Evolutionary conservation across 148 eudicot genomes (phyloP).

Genomic region (Pharnaceum exiguum): DNA sequence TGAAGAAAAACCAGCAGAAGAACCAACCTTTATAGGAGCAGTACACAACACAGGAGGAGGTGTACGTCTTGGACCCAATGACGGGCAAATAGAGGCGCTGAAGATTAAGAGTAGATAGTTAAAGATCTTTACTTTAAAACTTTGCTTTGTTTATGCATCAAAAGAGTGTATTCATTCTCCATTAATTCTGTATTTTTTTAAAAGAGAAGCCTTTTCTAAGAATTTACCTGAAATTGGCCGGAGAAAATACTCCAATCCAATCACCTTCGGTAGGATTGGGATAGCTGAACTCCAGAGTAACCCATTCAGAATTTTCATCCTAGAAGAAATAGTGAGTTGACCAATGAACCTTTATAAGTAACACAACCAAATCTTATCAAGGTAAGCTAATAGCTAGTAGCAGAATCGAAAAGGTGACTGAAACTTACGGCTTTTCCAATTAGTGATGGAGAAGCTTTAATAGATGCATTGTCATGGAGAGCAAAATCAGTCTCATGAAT

Average conservation of each 20-base stretch:
- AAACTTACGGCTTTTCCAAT: conserved; percentile 62
- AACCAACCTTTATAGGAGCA: conserved; percentile 69
- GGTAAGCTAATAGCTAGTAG: background rate
- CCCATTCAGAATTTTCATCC: conserved; percentile 66
- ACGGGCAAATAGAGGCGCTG: conserved; percentile 53
- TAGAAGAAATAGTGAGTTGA: conserved; percentile 7
- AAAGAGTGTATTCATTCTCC: no score
- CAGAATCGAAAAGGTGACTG: background rate
- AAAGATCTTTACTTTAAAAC: background rate
- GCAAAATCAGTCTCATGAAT: conserved; percentile 49
- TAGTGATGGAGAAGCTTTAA: conserved; percentile 62
- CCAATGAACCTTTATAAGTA: background rate
- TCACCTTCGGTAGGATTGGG: conserved; percentile 57
- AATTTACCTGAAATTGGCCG: conserved; percentile 77
- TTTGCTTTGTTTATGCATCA: no score
- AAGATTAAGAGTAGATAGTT: background rate
- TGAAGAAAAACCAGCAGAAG: no score
- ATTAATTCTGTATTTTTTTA: no score
- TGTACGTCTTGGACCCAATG: conserved; percentile 34
- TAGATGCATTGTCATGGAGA: conserved; percentile 44
- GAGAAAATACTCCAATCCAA: conserved; percentile 97
- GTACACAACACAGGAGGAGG: conserved; percentile 51
- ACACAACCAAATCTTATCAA: background rate
- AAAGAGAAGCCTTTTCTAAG: no score
- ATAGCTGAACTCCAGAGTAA: conserved; percentile 46